Base-by-base conservation (phyloP, 2,329 filamentous ascomycete species). In the Pseudogymnoascus sp. region DNA sequence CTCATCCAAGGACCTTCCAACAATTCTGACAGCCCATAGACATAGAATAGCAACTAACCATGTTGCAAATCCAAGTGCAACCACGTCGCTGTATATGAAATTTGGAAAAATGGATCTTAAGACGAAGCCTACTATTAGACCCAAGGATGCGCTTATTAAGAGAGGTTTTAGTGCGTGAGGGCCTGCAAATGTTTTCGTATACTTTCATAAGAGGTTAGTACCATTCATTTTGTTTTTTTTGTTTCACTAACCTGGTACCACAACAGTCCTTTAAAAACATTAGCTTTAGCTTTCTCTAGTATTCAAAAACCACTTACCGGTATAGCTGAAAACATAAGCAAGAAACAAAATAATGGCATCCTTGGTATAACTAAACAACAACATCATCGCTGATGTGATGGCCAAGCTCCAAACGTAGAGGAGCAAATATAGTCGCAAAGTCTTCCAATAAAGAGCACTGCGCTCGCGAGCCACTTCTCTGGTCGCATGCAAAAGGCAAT, bases 1-100 rank as follows among this genome's bases (percentile, higher is more conserved):
- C 53, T 72, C 69, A 9, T 74, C 71, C 66, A 77, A 71, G 49
- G 76, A 75, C 1, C 79, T 79, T 70, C 80, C 76, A 8, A 79
- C 76, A 65, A 83, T 75, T 40, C 80, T 80, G 1, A 80, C 79
- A 9, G 75, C 78, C 63, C 74, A 73, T 25, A 83, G 71, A 0
- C 79, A 79, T 3, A 82, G 72, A 16, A 83, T 69, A 9, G 80
- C 81, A 23, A 79, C 77, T n/a, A 76, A 80, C 81, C 81, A 84
- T 12, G 80, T 82, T 5, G 77, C 74, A 3, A 74, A 69, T 5
- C 74, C 80, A 3, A 84, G 74, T 1, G 78, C 77, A 65, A 82
- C 77, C 8, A 82, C 77, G 53, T 77, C 75, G 16, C 75, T 74
- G 67, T 79, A 83, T 3, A 70, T 56, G 65, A 78, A 82, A 0